A percentile compares a stretch with the other conserved stretches of the same genome.
These are phyloP conservation scores for Amanita pseudoporphyria DNA, from an alignment of 768 basidiomycete genomes.

Conservation along the genomic window DNA sequence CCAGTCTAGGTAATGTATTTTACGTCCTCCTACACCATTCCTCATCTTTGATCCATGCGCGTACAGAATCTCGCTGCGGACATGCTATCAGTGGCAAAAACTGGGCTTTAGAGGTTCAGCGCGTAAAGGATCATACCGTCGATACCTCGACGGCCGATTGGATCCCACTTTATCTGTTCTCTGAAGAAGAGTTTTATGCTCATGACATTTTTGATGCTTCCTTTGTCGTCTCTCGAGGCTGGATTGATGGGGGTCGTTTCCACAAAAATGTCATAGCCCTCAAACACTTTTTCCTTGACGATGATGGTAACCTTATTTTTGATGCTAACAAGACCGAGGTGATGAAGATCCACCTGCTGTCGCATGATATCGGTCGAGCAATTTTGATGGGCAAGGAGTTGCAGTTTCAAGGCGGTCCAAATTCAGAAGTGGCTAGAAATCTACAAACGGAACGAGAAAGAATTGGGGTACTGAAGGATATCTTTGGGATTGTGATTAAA, in stretches of 20 bases:
- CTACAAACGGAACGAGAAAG: slow-evolving; percentile 22
- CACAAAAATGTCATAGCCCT: slow-evolving; percentile 17
- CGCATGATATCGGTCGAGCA: not conserved
- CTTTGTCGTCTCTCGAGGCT: slow-evolving; percentile 15
- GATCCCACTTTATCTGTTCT: slow-evolving; percentile 19
- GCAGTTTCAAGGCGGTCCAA: slow-evolving; percentile 15
- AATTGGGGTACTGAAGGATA: slow-evolving; percentile 17
- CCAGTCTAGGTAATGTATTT: slow-evolving; percentile 3
- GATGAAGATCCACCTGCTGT: not conserved
- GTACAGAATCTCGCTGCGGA: not conserved
- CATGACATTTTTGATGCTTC: slow-evolving; percentile 17
- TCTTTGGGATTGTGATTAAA: slow-evolving; percentile 18
- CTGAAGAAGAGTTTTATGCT: slow-evolving; percentile 19
- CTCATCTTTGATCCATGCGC: not conserved
- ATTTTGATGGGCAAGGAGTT: slow-evolving; percentile 14
- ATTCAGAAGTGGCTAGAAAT: slow-evolving; percentile 12
- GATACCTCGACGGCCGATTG: slow-evolving; percentile 11
- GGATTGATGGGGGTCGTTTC: slow-evolving; percentile 13
- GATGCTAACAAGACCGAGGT: not conserved
- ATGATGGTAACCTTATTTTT: slow-evolving; percentile 7
- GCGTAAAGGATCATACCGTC: slow-evolving; percentile 2
- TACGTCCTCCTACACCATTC: not conserved
- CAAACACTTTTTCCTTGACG: slow-evolving; percentile 17
- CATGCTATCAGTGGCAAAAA: not conserved
- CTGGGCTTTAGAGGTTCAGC: slow-evolving; percentile 15